Base-by-base conservation (phyloP, 2,329 filamentous ascomycete genomes). In the Beauveria sp. region DNA sequence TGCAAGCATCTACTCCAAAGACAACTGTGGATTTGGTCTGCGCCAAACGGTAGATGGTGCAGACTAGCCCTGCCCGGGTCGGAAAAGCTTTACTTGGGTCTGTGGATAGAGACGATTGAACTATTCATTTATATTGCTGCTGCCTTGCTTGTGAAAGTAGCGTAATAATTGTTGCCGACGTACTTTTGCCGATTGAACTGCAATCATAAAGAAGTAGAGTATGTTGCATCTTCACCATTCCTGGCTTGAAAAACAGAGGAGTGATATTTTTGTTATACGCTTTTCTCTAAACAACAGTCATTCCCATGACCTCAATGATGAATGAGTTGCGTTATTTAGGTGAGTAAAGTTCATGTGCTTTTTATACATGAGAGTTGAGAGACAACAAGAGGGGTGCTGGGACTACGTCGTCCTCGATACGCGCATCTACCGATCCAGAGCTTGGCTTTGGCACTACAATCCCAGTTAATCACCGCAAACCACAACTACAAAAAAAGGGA, bases 381-480 rank as follows among this genome's bases (percentile, higher is more conserved):
- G 22, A 24, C 5, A 30, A 28, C 26, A 30, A 8, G 30, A 30
- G 22, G 20, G 14, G 28, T 14, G 28, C 16, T 48, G 46, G 50
- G n/a, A 5, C 24, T 51, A 12, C n/a, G 34, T 53, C 28, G 20
- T 41, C 10, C 44, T 34, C 40, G 34, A 3, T 28, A 26, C 8
- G 26, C 16, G 7, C 37, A 3, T 60, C 43, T 72, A 84, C 64
- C 79, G 74, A 64, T 84, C 82, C 5, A 84, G 75, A 52, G 82
- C 81, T 67, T 85, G 82, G 62, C 81, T 84, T 68, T 84, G 82
- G 64, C 82, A 85, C 81, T 84, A 63, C 53, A 63, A 48, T 16
- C 12, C 18, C 18, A 26, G 65, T 71, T 64, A 74, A 69, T 53
- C 65, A 62, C 46, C 5, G 59, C 7, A n/a, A 14, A 22, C 28